Evolutionary conservation across 1,284 basidiomycete species (phyloP).

Genomic region (Naganishia sp.): DNA sequence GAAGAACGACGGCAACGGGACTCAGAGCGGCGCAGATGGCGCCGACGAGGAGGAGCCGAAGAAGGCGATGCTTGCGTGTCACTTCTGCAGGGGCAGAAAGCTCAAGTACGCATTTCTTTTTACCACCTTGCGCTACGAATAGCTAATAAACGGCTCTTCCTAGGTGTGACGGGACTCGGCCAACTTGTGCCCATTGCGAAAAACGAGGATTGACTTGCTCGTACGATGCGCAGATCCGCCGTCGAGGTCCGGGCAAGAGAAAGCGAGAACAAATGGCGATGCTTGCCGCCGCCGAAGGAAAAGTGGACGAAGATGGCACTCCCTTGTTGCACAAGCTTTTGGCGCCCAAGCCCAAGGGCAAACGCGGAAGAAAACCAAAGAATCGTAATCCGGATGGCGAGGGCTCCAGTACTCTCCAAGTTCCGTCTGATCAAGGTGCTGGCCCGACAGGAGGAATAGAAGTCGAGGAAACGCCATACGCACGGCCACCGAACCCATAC

Average conservation of each 20-base stretch:
- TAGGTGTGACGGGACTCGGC: slow-evolving; percentile 53
- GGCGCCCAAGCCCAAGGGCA: slow-evolving; percentile 18
- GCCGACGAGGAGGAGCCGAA: slow-evolving; percentile 31
- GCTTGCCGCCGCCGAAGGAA: slow-evolving; percentile 11
- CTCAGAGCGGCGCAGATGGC: slow-evolving; percentile 12
- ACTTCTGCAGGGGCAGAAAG: slow-evolving; percentile 54
- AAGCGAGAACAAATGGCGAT: slow-evolving; percentile 43
- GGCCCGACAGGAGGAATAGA: not conserved
- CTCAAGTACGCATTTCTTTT: slow-evolving; percentile 49
- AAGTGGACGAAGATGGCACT: slow-evolving; percentile 24
- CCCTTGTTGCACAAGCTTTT: slow-evolving; percentile 22
- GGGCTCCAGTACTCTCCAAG: not conserved
- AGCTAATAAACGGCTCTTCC: not conserved
- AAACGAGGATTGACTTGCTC: slow-evolving; percentile 49
- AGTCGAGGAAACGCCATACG: slow-evolving; percentile 2
- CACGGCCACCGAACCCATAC: slow-evolving; percentile 23
- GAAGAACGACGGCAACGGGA: not conserved
- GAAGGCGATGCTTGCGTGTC: slow-evolving; percentile 53
- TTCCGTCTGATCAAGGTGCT: not conserved
- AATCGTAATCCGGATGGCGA: slow-evolving; percentile 9
- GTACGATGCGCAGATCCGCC: slow-evolving; percentile 53
- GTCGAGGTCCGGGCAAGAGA: slow-evolving; percentile 55
- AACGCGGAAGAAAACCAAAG: slow-evolving; percentile 31
- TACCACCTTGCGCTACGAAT: not conserved
- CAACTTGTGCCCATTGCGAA: slow-evolving; percentile 52